Percentiles rank a stretch among this genome's conserved stretches.
These are phyloP conservation scores for Phaeodactylum tricornutum DNA, from an alignment of 108 stramenopile genomes.

Conservation along the genomic window DNA sequence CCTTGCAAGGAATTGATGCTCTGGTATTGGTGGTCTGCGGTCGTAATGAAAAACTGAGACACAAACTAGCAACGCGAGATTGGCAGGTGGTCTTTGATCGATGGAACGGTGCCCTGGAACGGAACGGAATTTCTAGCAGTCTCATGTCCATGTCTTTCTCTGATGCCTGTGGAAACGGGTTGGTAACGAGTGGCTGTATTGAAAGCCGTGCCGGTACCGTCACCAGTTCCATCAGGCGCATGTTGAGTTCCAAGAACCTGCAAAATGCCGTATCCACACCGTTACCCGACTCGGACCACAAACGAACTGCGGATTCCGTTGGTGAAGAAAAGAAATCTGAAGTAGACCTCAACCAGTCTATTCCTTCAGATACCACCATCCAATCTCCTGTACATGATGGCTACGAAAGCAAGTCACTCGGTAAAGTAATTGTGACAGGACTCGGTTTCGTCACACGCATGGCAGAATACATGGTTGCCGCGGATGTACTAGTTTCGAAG, in stretches of 20 bases:
- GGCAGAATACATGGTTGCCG: constrained; percentile 96
- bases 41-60: constrained; percentile 55
- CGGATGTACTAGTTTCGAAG: constrained; percentile 89
- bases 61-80: constrained; percentile 46
- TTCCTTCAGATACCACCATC: neutral
- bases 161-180: constrained; percentile 23
- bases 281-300: neutral
- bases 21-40: constrained; percentile 93
- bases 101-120: constrained; percentile 4
- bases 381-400: no score
- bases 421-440: constrained; percentile 56
- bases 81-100: constrained; percentile 47
- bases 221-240: constrained; percentile 22
- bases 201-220: constrained; percentile 23
- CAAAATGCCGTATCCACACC: neutral
- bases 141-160: constrained; percentile 14
- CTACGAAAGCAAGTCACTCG: constrained; percentile 12
- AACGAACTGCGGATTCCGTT: neutral
- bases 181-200: constrained; percentile 30
- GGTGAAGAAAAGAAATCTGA: constrained; percentile 6
- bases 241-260: constrained; percentile 30
- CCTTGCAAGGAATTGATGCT: constrained; percentile 51
- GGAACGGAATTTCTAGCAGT: constrained; percentile 7
- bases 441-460: constrained; percentile 90
- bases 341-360: neutral